Evolutionary conservation across 441 rosid genomes (phyloP), one percentile per base, ranked within the genome.

Genomic region (Populus trichocarpa): DNA sequence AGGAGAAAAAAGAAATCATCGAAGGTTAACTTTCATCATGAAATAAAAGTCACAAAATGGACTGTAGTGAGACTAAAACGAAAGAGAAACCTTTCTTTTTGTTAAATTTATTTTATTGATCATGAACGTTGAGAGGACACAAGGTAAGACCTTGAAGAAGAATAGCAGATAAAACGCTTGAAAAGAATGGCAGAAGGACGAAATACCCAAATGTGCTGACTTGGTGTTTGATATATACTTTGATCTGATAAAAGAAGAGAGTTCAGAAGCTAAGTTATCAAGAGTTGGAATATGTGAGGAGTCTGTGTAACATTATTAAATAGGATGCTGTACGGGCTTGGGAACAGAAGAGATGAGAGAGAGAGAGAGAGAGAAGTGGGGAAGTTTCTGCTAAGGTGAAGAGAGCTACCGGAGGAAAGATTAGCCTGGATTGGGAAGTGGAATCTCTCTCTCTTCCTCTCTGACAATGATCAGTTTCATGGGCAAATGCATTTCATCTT

Each of bases 291-390:
- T 86, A 83, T 74, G 95, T 71, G 89, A 87, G 80, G 84, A 75
- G 77, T 78, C 36, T 77, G 59, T 11, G 81, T 72, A 87, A 72
- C 82, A 85, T 80, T 72, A 86, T 75, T 81, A 85, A 83, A 12
- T 76, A 16, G 82, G 78, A 81, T 73, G 88, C 65, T 76, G 89
- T 82, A 89, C 90, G 94, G 98, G 14, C 92, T 86, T 88, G 91
- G 94, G 87, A 89, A 88, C 88, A 84, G 93, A 86, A 78, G 83
- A 89, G 96, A 91, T 88, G 36, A 33, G 36, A 6, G 36, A 32
- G 84, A 66, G 78, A 78, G 65, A 46, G 87, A 83, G 86, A 81
- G 83, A 84, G 80, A 80, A 32, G 78, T 40, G 79, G 79, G 77
- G 85, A 75, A 70, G 75, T 80, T 71, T 79, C 74, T 83, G 86